Percentiles rank a stretch among this genome's conserved stretches.
These are phyloP conservation scores for Aureobasidium sp. DNA, from an alignment of 2,329 filamentous ascomycete species.

Conservation along the genomic window DNA sequence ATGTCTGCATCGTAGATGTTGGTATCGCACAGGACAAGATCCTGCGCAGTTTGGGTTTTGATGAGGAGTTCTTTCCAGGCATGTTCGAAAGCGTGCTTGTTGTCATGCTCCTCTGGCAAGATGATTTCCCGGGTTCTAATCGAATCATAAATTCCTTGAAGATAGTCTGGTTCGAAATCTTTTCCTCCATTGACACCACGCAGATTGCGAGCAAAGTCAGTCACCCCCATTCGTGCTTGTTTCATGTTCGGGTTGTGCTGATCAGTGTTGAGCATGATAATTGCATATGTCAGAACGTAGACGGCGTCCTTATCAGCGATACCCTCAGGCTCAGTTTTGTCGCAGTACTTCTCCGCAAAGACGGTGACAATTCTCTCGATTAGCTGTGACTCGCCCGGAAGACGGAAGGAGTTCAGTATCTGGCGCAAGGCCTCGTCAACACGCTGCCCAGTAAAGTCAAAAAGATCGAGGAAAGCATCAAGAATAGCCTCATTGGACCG, in stretches of 20 bases:
- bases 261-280: conserved; percentile 96
- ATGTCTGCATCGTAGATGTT: conserved; percentile 97
- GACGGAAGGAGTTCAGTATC: conserved; percentile 83
- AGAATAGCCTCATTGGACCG: conserved; percentile 79
- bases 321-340: conserved; percentile 60
- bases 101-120: conserved; percentile 92
- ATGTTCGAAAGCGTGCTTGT: conserved; percentile 92
- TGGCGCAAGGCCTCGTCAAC: conserved; percentile 84
- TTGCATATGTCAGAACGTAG: conserved; percentile 87
- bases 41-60: conserved; percentile 71
- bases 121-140: conserved; percentile 95
- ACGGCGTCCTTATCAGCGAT: conserved; percentile 82
- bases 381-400: conserved; percentile 85
- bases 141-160: conserved; percentile 80
- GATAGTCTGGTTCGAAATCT: conserved; percentile 76
- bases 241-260: conserved; percentile 91
- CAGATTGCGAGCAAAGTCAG: conserved; percentile 82
- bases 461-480: conserved; percentile 74
- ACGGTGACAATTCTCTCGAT: conserved; percentile 87
- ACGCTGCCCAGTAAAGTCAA: conserved; percentile 79
- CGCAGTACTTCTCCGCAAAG: conserved; percentile 80
- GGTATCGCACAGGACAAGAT: conserved; percentile 73
- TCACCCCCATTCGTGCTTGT: conserved; percentile 73
- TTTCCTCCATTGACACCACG: conserved; percentile 79
- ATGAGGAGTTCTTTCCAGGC: conserved; percentile 91